Percentiles rank a stretch among this genome's conserved stretches.
These are phyloP conservation scores for Fusarium sp. DNA, from an alignment of 2,329 filamentous ascomycete species.

Conservation along the genomic window DNA sequence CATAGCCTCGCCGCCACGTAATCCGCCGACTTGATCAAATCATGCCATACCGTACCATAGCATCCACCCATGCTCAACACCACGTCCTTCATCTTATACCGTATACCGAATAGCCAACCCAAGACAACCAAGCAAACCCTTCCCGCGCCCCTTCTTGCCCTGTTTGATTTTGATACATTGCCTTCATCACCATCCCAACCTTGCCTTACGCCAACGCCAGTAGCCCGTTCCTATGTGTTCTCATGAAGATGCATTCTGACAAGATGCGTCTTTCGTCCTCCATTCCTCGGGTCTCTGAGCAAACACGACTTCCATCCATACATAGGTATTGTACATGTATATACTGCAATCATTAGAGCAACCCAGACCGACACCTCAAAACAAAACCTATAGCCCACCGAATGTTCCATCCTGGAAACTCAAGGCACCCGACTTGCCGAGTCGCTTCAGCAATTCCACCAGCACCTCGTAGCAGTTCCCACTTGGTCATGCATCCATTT, in stretches of 20 bases:
- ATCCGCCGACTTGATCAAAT: slow-evolving; percentile 1
- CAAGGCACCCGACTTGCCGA: slow-evolving; percentile 2
- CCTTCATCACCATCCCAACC: slow-evolving; percentile 42
- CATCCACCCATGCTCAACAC: slow-evolving; percentile 19
- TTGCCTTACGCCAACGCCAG: slow-evolving; percentile 48
- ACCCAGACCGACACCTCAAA: slow-evolving; percentile 23
- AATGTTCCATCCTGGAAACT: slow-evolving; percentile 15
- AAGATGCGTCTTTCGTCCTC: slow-evolving; percentile 24
- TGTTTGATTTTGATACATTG: slow-evolving; percentile 47
- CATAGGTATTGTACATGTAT: slow-evolving; percentile 48
- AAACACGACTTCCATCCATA: slow-evolving; percentile 8
- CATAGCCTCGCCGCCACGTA: slow-evolving; percentile 27
- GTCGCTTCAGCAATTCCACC: background rate
- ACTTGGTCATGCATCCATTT: slow-evolving; percentile 11
- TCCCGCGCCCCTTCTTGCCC: slow-evolving; percentile 34
- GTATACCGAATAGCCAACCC: slow-evolving; percentile 43
- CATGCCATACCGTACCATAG: background rate
- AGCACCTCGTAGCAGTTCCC: background rate
- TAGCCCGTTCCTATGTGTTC: slow-evolving; percentile 28
- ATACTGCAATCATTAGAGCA: slow-evolving; percentile 41
- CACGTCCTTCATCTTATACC: slow-evolving; percentile 25
- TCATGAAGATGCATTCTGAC: slow-evolving; percentile 35
- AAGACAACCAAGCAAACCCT: slow-evolving; percentile 42
- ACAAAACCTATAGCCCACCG: slow-evolving; percentile 23
- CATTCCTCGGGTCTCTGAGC: slow-evolving; percentile 8